phyloP scores from a whole-genome alignment of 2,329 filamentous ascomycete genomes.

The Tolypocladium inflatum region DNA sequence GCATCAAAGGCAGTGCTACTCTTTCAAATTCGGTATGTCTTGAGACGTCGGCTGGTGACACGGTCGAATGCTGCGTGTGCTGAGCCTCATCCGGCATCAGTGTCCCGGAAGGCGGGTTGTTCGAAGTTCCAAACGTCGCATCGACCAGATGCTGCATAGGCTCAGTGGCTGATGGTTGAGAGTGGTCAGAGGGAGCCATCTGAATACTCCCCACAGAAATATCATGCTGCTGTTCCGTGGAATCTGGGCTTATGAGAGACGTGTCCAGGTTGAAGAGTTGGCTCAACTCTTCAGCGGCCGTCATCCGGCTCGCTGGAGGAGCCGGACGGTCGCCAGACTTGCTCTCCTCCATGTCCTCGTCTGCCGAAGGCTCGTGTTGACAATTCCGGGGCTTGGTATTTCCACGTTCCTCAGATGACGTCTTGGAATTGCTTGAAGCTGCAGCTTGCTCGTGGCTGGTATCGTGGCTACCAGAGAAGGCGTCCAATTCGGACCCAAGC shows the following conservation, averaged over 20 bases:
- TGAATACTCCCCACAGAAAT: background rate
- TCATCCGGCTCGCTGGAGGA: background rate
- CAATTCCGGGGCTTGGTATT: background rate
- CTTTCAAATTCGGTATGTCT: constrained; percentile 15
- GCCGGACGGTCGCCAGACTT: background rate
- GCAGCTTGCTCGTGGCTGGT: background rate
- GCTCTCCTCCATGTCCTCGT: constrained; percentile 1
- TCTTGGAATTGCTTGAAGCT: background rate
- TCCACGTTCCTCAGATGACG: background rate
- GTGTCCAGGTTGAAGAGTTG: constrained; percentile 8
- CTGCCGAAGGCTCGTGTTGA: background rate
- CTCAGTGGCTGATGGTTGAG: constrained; percentile 10
- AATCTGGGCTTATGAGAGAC: background rate
- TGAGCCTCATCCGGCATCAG: constrained; percentile 11
- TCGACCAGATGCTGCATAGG: constrained; percentile 11
- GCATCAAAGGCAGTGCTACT: constrained; percentile 10
- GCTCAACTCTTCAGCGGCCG: constrained; percentile 9
- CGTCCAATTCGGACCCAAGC: constrained; percentile 7
- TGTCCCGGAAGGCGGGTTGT: constrained; percentile 8
- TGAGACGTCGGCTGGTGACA: constrained; percentile 29
- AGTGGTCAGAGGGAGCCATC: constrained; percentile 1
- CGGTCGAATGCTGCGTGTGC: constrained; percentile 17
- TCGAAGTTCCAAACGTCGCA: constrained; percentile 9
- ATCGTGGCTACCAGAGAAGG: constrained; percentile 7
- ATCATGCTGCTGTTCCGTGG: background rate